Evolutionary conservation across 768 basidiomycete species (phyloP).

Genomic region (Boletus speciosus): DNA sequence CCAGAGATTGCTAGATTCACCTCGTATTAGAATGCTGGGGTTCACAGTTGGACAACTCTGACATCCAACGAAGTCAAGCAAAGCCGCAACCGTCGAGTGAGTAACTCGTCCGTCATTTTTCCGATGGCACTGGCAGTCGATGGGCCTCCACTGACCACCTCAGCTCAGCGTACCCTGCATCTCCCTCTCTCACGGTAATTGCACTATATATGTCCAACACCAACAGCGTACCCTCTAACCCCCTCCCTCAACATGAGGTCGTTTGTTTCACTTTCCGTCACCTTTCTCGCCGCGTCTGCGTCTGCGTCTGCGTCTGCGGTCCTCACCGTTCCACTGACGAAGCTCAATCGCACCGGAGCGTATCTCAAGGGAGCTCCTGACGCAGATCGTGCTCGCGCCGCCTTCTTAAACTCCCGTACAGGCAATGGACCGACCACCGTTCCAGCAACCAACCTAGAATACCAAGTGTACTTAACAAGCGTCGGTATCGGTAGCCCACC

Average conservation of each 20-base stretch:
- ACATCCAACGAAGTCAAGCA: no score
- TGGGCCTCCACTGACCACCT: no score
- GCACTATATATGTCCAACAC: background rate
- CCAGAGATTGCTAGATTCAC: no score
- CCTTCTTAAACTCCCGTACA: background rate
- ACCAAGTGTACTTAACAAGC: constrained; percentile 19
- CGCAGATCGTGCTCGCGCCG: constrained; percentile 18
- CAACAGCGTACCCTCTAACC: background rate
- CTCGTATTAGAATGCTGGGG: no score
- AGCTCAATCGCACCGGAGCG: constrained; percentile 10
- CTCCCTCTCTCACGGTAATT: background rate
- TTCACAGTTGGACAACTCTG: no score
- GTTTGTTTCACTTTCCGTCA: constrained; percentile 1
- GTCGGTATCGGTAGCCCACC: constrained; percentile 27
- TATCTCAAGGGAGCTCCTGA: constrained; percentile 18
- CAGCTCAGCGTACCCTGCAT: no score
- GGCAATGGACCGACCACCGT: constrained; percentile 9
- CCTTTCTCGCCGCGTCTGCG: constrained; percentile 4
- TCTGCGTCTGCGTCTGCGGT: background rate
- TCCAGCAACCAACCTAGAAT: constrained; percentile 16
- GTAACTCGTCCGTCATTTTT: no score
- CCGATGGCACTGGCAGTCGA: no score
- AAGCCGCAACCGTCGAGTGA: no score
- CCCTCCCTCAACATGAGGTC: constrained; percentile 10
- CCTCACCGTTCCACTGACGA: constrained; percentile 12